Evolutionary conservation across 148 eudicot genomes (phyloP), one percentile per base, ranked within the genome.

Genomic region (Fagopyrum homotropicum): DNA sequence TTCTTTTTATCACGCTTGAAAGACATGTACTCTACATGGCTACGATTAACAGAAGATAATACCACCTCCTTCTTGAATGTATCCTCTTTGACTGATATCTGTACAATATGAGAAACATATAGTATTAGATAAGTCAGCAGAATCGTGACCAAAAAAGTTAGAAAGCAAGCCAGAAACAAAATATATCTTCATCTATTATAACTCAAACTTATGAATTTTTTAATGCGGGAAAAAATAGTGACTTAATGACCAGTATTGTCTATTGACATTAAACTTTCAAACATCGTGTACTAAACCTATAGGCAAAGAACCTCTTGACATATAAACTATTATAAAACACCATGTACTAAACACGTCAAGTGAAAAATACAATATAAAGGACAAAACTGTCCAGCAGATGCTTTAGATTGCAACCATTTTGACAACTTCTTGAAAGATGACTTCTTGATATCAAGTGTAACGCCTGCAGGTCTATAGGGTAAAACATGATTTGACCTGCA

Each of bases 31-130:
- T 92, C 97, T 49, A 70, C 82, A 75, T 95, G 96, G 54, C 73
- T 83, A 73, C 98, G 91, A 75, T 92, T 89, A 69, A 90, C 85
- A 66, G 96, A 75, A 79, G 85, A 8, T n/a, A 95, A 83, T 16
- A 77, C 84, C 48, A 83, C 87, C 85, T 92, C 98, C 81, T 95
- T 95, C 83, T 92, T 95, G 80, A 92, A 84, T 72, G 90, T 95
- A 78, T 92, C 96, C 84, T 95, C 98, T 84, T 92, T 95, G 4
- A 84, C 87, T 29, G 93, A 81, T 72, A 95, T 95, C 98, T 95
- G 89, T 75, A 29, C 35, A 76, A 72, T 5, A 72, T 45, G 74
- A 66, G 71, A 64, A 35, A 40, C 17, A 66, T 35, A 66, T 3
- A 66, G 71, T 40, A 76, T 40, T 15, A 66, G 17, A 66, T 2